A percentile compares a stretch with the other conserved stretches of the same genome.
Conservation (phyloP, 495 filamentous ascomycete genomes). For the Baudoinia panamericana region DNA sequence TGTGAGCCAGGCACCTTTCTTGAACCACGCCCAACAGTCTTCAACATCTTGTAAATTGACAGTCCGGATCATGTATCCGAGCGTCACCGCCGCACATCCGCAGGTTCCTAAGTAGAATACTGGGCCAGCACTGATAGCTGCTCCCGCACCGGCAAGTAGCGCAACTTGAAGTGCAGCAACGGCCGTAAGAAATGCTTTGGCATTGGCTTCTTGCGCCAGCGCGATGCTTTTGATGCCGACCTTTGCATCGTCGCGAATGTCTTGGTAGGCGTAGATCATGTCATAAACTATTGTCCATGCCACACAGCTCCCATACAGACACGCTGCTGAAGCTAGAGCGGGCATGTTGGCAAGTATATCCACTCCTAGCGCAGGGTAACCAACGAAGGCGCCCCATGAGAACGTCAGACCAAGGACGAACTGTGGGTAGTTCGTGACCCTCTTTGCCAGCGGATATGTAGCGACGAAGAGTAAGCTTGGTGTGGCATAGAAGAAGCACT, state of each 20-base stretch:
- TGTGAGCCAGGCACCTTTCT: constrained; percentile 54
- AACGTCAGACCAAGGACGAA: constrained; percentile 84
- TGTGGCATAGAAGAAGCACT: constrained; percentile 76
- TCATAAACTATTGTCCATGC: constrained; percentile 95
- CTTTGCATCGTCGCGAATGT: constrained; percentile 84
- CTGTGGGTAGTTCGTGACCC: constrained; percentile 90
- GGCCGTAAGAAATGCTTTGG: constrained; percentile 69
- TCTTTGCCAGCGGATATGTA: constrained; percentile 81
- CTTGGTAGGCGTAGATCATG: constrained; percentile 99
- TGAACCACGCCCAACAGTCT: constrained; percentile 98
- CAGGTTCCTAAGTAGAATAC: constrained; percentile 76
- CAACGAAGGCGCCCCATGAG: constrained; percentile 95
- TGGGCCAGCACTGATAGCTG: constrained; percentile 62
- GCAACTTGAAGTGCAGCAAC: constrained; percentile 63
- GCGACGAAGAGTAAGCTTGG: constrained; percentile 73
- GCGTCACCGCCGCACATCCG: constrained; percentile 60
- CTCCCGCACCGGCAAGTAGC: constrained; percentile 66
- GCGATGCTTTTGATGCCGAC: constrained; percentile 94
- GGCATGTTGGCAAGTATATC: constrained; percentile 56
- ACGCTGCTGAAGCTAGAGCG: constrained; percentile 52
- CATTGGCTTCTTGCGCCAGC: constrained; percentile 73
- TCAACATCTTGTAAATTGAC: constrained; percentile 71
- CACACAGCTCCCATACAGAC: constrained; percentile 73
- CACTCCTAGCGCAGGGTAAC: constrained; percentile 81
- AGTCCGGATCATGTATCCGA: constrained; percentile 78